Percentiles rank a stretch among this genome's conserved stretches.
These are phyloP conservation scores for Grosmannia huntii DNA, from an alignment of 2,329 filamentous ascomycete species.

Conservation along the genomic window DNA sequence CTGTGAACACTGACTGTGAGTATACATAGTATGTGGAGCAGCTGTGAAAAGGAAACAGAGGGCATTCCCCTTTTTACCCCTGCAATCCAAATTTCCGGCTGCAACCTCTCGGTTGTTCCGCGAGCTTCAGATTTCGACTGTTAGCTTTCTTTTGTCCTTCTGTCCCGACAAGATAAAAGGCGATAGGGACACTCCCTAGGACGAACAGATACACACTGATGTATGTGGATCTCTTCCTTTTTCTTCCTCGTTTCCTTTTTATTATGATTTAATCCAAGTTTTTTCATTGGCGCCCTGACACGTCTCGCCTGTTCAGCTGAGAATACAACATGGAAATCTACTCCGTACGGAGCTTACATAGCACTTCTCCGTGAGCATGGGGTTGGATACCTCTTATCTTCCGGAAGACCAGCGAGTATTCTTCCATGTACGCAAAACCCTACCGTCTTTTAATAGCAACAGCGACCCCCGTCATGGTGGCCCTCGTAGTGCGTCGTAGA, in stretches of 20 bases:
- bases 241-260: not conserved
- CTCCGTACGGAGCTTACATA: not conserved
- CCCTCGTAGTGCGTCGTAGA: no score
- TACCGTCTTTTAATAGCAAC: no score
- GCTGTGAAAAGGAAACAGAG: not conserved
- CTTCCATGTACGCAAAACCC: no score
- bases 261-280: not conserved
- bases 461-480: no score
- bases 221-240: not conserved
- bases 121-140: not conserved
- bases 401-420: no score
- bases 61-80: slow-evolving; percentile 4
- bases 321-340: not conserved
- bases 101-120: slow-evolving; percentile 4
- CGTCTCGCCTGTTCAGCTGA: not conserved
- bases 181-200: not conserved
- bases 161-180: not conserved
- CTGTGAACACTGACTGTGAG: not conserved
- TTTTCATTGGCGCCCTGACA: not conserved
- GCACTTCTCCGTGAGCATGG: no score
- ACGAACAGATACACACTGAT: not conserved
- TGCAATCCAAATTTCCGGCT: slow-evolving; percentile 10
- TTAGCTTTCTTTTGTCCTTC: not conserved
- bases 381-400: no score
- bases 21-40: not conserved